Evolutionary conservation across 2,329 filamentous ascomycete species (phyloP), one percentile per base, ranked within the genome.

Genomic region (Nothomitra cinnamomea): DNA sequence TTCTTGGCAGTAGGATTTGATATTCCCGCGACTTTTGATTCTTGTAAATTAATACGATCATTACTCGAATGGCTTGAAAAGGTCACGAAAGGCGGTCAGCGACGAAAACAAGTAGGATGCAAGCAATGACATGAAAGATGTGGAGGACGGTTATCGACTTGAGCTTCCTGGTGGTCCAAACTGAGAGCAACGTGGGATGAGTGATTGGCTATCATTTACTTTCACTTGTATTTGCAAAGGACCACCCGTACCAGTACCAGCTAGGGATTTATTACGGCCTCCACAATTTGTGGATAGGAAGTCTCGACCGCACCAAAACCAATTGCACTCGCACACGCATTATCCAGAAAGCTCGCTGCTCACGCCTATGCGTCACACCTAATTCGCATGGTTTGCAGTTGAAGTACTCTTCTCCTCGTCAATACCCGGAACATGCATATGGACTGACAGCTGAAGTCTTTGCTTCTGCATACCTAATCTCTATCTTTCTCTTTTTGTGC

Each of bases 141-240:
- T 32, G 10, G 24, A 28, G 32, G 45, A 28, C 24, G 21, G 45
- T 32, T 35, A 49, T 35, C 17, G 45, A 35, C n/a, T 1, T 35
- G 24, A 24, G 24, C 12, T 49, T 49, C 15, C 8, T 32, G 7
- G 38, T 17, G 22, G 24, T 24, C 45, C 24, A 49, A 35, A 35
- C 32, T 19, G 45, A 24, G 32, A 28, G 32, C 24, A 49, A 49
- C 45, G 45, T 49, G 45, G 45, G 24, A 49, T 15, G 45, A 49
- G 45, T 35, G 45, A 49, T 49, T 49, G 45, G 45, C 45, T 49
- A 13, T 49, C 45, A 49, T 49, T 49, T 49, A 49, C 13, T 13
- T 49, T 49, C 45, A n/a, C 22, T 49, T 32, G 32, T 49, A 49
- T 49, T 35, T n/a, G 19, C 45, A 12, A 32, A 32, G 25, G 19